A percentile compares a stretch with the other conserved stretches of the same genome.
Evolutionary conservation across 345 rosid genomes (phyloP).

Genomic region (Abelmoschus esculentus): DNA sequence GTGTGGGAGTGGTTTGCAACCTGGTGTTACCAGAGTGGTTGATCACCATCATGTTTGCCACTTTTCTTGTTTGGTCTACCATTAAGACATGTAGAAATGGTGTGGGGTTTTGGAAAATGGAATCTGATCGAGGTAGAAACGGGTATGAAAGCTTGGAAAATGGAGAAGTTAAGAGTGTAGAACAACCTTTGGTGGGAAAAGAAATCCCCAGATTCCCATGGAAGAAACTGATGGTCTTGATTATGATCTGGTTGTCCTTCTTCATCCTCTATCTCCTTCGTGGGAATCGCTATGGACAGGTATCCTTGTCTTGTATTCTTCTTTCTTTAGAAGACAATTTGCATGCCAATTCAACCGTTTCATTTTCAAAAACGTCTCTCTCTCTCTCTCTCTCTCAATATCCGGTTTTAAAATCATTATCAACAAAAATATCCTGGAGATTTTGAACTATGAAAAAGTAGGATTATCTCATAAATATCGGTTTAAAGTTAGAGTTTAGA

Average conservation of each 20-base stretch:
- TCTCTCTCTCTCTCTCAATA: no score
- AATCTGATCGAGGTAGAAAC: conserved; percentile 36
- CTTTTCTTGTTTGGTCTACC: conserved; percentile 73
- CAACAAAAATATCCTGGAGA: no score
- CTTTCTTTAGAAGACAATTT: no score
- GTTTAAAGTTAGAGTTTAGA: no score
- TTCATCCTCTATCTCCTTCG: conserved; percentile 55
- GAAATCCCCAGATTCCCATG: conserved; percentile 40
- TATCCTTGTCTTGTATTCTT: conserved; percentile 3
- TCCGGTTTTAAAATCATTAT: no score
- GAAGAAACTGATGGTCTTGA: conserved; percentile 53
- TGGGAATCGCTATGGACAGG: conserved; percentile 63
- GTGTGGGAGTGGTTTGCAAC: conserved; percentile 74
- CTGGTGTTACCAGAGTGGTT: conserved; percentile 78
- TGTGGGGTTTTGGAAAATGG: conserved; percentile 48
- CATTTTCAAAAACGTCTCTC: no score
- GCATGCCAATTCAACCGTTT: no score
- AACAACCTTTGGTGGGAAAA: conserved; percentile 39
- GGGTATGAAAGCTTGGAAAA: conserved; percentile 28
- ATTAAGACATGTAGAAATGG: conserved; percentile 67
- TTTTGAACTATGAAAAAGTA: no score
- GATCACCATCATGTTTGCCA: conserved; percentile 56
- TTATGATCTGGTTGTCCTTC: conserved; percentile 72
- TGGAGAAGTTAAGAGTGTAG: conserved; percentile 19
- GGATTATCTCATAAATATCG: no score